These are phyloP conservation scores for Pestalotiopsis fici DNA, from an alignment of 2,329 filamentous ascomycete species.

Conservation along the genomic window DNA sequence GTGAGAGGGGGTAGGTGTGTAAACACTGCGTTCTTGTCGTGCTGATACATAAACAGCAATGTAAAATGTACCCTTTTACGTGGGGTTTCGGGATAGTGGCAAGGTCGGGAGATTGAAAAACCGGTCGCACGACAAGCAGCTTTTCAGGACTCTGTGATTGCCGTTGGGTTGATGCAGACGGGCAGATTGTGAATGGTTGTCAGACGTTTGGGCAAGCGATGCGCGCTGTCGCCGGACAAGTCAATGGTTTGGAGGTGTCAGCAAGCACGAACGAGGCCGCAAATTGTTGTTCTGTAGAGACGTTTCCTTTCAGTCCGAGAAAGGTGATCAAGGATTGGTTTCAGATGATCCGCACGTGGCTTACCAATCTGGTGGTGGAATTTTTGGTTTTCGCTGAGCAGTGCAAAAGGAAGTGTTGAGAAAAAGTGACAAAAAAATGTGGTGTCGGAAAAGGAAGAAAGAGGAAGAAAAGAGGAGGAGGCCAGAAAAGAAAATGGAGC, in stretches of 20 bases:
- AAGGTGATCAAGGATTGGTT: not conserved
- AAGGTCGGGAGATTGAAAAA: not conserved
- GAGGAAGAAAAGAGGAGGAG: not conserved
- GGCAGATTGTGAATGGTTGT: not conserved
- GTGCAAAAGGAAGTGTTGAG: not conserved
- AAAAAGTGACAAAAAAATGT: not conserved
- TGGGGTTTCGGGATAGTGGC: slow-evolving; percentile 23
- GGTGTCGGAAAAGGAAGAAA: not conserved
- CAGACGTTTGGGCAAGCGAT: not conserved
- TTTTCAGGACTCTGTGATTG: slow-evolving; percentile 7
- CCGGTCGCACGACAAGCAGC: slow-evolving; percentile 13
- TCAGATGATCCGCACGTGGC: not conserved
- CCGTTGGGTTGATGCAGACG: slow-evolving; percentile 6
- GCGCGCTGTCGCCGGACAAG: not conserved
- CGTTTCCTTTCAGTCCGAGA: not conserved
- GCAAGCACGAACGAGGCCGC: not conserved
- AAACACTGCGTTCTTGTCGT: slow-evolving; percentile 86
- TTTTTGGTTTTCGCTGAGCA: not conserved
- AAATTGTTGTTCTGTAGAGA: not conserved
- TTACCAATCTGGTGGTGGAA: slow-evolving; percentile 1
- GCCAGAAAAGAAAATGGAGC: slow-evolving; percentile 1
- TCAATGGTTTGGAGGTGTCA: not conserved
- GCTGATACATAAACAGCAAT: slow-evolving; percentile 97
- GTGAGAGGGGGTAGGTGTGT: slow-evolving; percentile 91
- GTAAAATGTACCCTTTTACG: slow-evolving; percentile 35